These are phyloP conservation scores for Hypoxylon sp. DNA, from an alignment of 2,329 filamentous ascomycete species.

Conservation along the genomic window DNA sequence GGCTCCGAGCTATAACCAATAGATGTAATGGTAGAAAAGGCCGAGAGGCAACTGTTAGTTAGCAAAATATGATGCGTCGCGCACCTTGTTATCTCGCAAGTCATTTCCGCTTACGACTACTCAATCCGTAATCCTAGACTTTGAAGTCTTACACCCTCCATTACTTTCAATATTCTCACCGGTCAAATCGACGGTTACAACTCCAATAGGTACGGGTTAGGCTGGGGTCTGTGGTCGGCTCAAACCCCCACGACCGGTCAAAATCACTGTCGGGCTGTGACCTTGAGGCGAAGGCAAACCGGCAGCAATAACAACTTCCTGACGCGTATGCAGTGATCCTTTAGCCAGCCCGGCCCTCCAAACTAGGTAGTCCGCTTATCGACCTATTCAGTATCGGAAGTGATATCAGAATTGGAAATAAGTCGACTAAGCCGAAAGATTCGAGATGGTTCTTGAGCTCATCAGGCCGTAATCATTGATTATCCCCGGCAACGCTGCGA, in stretches of 20 bases:
- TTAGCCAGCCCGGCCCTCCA: background rate
- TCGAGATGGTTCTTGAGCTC: background rate
- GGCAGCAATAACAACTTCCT: background rate
- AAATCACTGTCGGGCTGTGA: background rate
- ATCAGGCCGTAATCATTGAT: background rate
- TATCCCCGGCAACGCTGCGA: background rate
- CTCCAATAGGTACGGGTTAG: background rate
- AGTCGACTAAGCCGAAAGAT: slow-evolving; percentile 1
- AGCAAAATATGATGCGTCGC: slow-evolving; percentile 1
- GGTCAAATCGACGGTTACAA: background rate
- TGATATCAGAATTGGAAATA: background rate
- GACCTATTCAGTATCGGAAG: background rate
- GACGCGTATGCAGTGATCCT: background rate
- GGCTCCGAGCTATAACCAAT: background rate
- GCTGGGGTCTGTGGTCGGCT: background rate
- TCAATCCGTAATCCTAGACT: slow-evolving; percentile 12
- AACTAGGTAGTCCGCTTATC: background rate
- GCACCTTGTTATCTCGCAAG: slow-evolving; percentile 14
- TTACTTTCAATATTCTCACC: slow-evolving; percentile 10
- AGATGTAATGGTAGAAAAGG: background rate
- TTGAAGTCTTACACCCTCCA: slow-evolving; percentile 25
- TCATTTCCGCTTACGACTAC: slow-evolving; percentile 24
- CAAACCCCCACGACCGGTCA: background rate
- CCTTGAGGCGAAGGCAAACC: background rate
- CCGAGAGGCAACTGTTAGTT: background rate